These are phyloP conservation scores for Metarhizium brunneum DNA, from an alignment of 2,329 filamentous ascomycete genomes.

Conservation along the genomic window DNA sequence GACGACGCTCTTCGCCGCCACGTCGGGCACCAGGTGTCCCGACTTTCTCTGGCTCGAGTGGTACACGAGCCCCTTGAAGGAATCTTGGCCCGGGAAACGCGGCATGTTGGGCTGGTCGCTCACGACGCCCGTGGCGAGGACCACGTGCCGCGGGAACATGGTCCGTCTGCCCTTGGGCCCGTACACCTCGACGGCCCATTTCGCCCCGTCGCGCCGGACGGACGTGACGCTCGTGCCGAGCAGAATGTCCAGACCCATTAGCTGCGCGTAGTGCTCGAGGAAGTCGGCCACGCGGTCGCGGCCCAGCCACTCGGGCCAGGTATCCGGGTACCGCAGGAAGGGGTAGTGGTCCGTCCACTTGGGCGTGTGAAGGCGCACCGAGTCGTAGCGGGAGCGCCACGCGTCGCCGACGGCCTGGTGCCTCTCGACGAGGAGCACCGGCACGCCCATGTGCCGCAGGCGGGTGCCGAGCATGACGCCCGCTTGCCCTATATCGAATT, in stretches of 20 bases:
- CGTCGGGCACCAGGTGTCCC: constrained; percentile 8
- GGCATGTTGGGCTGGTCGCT: background rate
- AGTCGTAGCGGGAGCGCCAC: background rate
- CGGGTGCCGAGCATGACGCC: constrained; percentile 16
- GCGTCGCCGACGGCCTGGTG: background rate
- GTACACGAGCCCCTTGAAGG: background rate
- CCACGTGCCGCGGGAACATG: background rate
- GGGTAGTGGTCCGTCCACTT: background rate
- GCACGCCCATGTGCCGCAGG: background rate
- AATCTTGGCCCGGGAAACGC: background rate
- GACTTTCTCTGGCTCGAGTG: background rate
- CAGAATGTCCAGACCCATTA: background rate
- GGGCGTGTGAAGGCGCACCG: background rate
- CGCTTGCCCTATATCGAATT: no score
- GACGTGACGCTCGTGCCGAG: background rate
- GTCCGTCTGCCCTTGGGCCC: background rate
- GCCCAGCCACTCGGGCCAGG: background rate
- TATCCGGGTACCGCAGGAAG: background rate
- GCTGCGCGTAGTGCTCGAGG: background rate
- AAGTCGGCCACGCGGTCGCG: background rate
- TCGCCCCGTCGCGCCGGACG: background rate
- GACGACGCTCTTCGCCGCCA: constrained; percentile 30
- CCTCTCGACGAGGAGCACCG: background rate
- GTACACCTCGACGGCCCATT: background rate
- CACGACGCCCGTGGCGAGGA: background rate